Percentiles rank a stretch among this genome's conserved stretches.
Conservation (phyloP, 352 stramenopile species). For the Pythium scleroteichum region DNA sequence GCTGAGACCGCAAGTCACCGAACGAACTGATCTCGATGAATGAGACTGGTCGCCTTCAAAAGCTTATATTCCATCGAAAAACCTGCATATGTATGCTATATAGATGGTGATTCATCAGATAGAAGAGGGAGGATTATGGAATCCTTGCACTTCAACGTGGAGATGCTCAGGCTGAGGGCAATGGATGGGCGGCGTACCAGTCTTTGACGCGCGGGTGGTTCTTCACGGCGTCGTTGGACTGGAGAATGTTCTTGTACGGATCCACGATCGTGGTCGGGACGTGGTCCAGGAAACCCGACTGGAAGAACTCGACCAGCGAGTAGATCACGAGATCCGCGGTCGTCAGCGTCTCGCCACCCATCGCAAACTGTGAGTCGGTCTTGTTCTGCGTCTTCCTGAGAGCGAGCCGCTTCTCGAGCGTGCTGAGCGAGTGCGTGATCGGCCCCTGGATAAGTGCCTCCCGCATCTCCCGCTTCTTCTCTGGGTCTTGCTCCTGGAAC, state of each 20-base stretch:
- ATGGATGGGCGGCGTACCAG: conserved; percentile 11
- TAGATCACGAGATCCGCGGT: conserved; percentile 62
- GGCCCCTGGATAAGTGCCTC: conserved; percentile 34
- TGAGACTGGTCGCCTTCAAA: no score
- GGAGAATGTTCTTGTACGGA: conserved; percentile 3
- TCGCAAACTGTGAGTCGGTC: conserved; percentile 20
- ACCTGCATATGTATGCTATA: no score
- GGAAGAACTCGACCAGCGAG: conserved; percentile 27
- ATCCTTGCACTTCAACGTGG: conserved; percentile 1
- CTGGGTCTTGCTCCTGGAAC: conserved; percentile 37
- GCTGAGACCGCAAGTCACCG: no score
- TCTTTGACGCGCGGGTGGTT: conserved; percentile 13
- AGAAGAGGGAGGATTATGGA: neutral
- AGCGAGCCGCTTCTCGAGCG: conserved; percentile 39
- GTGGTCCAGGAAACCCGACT: conserved; percentile 10
- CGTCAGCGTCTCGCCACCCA: conserved; percentile 34
- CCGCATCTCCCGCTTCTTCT: conserved; percentile 28
- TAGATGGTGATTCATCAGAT: no score
- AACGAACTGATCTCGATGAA: no score
- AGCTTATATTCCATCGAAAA: no score
- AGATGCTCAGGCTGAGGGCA: neutral
- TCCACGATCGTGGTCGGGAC: conserved; percentile 18
- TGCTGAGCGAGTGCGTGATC: conserved; percentile 39
- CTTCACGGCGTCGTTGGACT: neutral
- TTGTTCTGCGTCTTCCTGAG: neutral